Evolutionary conservation across 495 filamentous ascomycete species (phyloP).

Genomic region (Apiosordaria backusii): DNA sequence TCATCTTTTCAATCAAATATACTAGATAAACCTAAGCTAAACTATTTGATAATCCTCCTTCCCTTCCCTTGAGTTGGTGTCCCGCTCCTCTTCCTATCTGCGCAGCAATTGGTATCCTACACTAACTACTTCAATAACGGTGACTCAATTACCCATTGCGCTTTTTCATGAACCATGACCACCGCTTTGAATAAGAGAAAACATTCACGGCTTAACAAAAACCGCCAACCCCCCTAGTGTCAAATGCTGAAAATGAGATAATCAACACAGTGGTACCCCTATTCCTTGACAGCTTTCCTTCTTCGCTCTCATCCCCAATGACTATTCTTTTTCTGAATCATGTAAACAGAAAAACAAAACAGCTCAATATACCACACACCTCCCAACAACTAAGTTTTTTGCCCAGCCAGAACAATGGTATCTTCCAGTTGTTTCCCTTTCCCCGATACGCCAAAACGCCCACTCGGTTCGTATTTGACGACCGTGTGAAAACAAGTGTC

Average conservation of each 20-base stretch:
- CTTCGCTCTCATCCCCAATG: neutral
- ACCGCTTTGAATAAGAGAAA: neutral
- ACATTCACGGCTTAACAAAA: neutral
- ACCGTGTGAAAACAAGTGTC: slow-evolving; percentile 18
- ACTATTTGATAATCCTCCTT: neutral
- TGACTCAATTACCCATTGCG: neutral
- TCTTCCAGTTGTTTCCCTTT: slow-evolving; percentile 25
- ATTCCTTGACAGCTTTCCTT: neutral
- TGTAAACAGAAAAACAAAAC: neutral
- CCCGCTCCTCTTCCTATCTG: neutral
- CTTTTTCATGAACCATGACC: neutral
- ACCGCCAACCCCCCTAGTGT: neutral
- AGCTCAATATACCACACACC: neutral
- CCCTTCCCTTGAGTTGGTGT: too few species aligned
- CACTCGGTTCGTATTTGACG: slow-evolving; percentile 26
- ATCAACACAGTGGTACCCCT: neutral
- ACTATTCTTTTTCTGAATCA: neutral
- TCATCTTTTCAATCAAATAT: neutral
- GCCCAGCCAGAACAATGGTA: slow-evolving; percentile 24
- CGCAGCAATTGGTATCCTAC: slow-evolving; percentile 6
- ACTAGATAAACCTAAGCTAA: neutral
- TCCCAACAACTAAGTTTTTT: neutral
- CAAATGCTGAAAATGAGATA: neutral
- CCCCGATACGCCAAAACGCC: slow-evolving; percentile 27
- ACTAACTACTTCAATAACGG: neutral